A percentile compares a stretch with the other conserved stretches of the same genome.
Evolutionary conservation across 352 stramenopile genomes (phyloP).

Genomic region (Phytopythium vexans): DNA sequence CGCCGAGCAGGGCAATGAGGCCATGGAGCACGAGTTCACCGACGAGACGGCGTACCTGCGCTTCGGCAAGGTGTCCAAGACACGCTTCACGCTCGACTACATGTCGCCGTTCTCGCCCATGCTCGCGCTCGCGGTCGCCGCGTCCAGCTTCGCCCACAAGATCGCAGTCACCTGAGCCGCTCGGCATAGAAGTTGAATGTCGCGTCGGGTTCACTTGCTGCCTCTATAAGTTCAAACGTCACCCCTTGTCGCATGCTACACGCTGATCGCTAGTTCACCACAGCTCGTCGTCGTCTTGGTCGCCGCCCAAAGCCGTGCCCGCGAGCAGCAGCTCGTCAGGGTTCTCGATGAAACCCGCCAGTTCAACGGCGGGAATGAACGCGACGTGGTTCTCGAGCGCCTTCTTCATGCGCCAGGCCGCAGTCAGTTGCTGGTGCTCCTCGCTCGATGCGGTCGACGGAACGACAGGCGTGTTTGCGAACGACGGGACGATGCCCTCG

Average conservation of each 20-base stretch:
- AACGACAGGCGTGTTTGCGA: constrained; percentile 16
- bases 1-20: constrained; percentile 44
- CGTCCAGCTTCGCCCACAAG: constrained; percentile 85
- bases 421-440: constrained; percentile 21
- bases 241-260: too few relatives aligned
- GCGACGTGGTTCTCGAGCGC: constrained; percentile 67
- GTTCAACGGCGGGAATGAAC: constrained; percentile 52
- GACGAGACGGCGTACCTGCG: constrained; percentile 53
- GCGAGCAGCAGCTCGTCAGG: constrained; percentile 27
- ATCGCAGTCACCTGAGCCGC: constrained; percentile 72
- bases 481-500: constrained; percentile 70
- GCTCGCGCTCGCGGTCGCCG: constrained; percentile 78
- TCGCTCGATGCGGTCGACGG: constrained; percentile 10
- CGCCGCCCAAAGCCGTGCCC: constrained; percentile 24
- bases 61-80: constrained; percentile 84
- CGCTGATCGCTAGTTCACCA: constrained; percentile 8
- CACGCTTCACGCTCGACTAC: constrained; percentile 80
- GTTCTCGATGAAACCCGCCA: constrained; percentile 45
- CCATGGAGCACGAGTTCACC: constrained; percentile 47
- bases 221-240: too few relatives aligned
- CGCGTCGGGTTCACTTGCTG: too few relatives aligned
- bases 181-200: too few relatives aligned
- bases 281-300: constrained; percentile 7
- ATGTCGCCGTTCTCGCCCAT: constrained; percentile 65
- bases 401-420: constrained; percentile 51